Evolutionary conservation across 805 yeast species (phyloP).

Genomic region (Wickerhamomyces ciferrii): DNA sequence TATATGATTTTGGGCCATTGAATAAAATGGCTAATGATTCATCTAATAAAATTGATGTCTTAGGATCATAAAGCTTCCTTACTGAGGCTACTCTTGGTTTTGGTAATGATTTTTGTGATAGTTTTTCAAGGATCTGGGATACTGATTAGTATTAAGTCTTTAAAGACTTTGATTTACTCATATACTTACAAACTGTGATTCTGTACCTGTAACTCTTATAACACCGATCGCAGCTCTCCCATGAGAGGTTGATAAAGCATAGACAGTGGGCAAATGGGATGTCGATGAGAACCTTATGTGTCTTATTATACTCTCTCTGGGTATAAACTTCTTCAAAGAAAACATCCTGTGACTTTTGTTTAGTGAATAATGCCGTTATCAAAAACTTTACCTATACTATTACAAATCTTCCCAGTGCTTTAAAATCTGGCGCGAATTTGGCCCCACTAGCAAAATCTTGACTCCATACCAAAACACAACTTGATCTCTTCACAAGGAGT

Average conservation of each 20-base stretch:
- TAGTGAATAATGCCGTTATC: too few species aligned
- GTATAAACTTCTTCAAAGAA: background rate
- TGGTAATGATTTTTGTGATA: constrained; percentile 43
- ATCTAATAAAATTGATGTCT: constrained; percentile 47
- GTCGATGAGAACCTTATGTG: background rate
- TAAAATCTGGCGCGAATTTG: background rate
- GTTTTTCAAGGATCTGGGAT: constrained; percentile 32
- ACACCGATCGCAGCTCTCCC: constrained; percentile 85
- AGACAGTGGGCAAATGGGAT: constrained; percentile 58
- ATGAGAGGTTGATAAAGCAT: constrained; percentile 83
- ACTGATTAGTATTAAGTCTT: background rate
- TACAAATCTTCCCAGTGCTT: background rate
- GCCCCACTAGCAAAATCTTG: background rate
- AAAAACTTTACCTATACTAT: too few species aligned
- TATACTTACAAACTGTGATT: constrained; percentile 29
- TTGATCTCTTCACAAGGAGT: too few species aligned
- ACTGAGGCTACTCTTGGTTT: constrained; percentile 51
- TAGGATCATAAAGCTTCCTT: constrained; percentile 46
- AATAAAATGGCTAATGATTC: constrained; percentile 71
- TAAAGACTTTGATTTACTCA: background rate
- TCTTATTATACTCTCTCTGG: background rate
- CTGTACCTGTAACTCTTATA: constrained; percentile 75
- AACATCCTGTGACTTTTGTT: too few species aligned
- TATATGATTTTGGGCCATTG: constrained; percentile 70
- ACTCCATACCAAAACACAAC: background rate